Evolutionary conservation across 345 rosid genomes (phyloP), one percentile per base, ranked within the genome.

Genomic region (Leavenworthia alabamica): DNA sequence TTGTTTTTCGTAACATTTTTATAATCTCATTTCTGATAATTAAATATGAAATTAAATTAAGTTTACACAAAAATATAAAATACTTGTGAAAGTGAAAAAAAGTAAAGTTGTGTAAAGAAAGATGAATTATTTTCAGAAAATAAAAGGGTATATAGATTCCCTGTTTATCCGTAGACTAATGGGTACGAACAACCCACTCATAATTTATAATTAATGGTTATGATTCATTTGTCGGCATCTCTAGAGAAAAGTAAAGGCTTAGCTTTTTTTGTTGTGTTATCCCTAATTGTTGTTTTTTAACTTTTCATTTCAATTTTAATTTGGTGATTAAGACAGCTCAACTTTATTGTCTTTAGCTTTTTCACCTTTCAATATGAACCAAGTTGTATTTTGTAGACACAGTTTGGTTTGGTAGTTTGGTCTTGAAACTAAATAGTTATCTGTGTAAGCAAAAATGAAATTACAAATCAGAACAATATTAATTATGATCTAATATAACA

Each of bases 151-250:
- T 49, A 47, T 31, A 61, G 56, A 28, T 36, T 62, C 51, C 43
- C 26, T 54, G 42, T 42, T n/a, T 55, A n/a, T 68, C 50, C 67
- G 73, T 53, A 62, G 74, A 70, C 73, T 32, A 52, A 52, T 52
- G 66, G 67, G 73, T 60, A 69, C 67, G 63, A 62, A 46, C 48
- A 53, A 54, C 57, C 51, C 68, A 70, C 68, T 62, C 68, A 62
- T 47, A 41, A 55, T 62, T 70, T 70, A 41, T 62, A 46, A 62
- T 47, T 39, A 55, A 62, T 54, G 63, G 74, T 62, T 15, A 62
- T 62, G 63, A 70, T 62, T 70, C 51, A 50, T 27, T 70, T 70
- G 74, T 70, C 68, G 74, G 74, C 68, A 62, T 40, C 68, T 45
- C 36, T 54, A 13, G 6, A 20, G 8, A 29, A 70, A 70, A 70